Evolutionary conservation across 805 yeast species (phyloP), one percentile per base, ranked within the genome.

Genomic region (Teunomyces kruisii): DNA sequence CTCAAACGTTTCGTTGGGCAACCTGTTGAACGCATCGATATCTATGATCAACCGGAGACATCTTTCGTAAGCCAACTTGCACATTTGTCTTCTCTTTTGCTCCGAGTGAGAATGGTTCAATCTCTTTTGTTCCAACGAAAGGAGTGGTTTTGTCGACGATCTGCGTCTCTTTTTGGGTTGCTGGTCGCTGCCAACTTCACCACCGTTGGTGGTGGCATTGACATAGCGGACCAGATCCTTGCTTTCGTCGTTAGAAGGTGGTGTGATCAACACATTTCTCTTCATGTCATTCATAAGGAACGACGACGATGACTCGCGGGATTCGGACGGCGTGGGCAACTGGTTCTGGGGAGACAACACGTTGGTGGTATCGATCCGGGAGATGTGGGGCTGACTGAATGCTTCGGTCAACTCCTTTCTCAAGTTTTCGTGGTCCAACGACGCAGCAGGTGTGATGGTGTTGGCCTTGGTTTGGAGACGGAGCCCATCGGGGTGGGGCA

Each of bases 11-110:
- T 50, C 46, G 28, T 48, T 50, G 62, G 72, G 53, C 19, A 51
- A 43, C 39, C 30, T 45, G 40, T 51, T 48, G 49, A 51, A 51
- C 16, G 68, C 73, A 19, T 70, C 73, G 35, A 70, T 64, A 43
- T 72, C 62, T 16, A 72, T 68, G 28, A 72, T 66, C 40, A 70
- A 57, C 17, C 67, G 56, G 41, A 72, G 58, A 51, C 76, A 72
- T 37, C 76, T 49, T 46, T 72, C 74, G 52, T 72, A 72, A 6
- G 76, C 76, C 47, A 68, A 59, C 52, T 70, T 70, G 54, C 76
- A 72, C 50, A 70, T 57, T 56, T 69, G 68, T 31, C 76, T 59
- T 52, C 76, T 61, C 51, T 67, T 70, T 53, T 72, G 76, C 53
- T 72, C 76, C 42, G 68, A 64, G 49, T 62, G 62, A 12, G 71